Conservation (phyloP, 176 grass and related monocot genomes). For the Avena insularis region DNA sequence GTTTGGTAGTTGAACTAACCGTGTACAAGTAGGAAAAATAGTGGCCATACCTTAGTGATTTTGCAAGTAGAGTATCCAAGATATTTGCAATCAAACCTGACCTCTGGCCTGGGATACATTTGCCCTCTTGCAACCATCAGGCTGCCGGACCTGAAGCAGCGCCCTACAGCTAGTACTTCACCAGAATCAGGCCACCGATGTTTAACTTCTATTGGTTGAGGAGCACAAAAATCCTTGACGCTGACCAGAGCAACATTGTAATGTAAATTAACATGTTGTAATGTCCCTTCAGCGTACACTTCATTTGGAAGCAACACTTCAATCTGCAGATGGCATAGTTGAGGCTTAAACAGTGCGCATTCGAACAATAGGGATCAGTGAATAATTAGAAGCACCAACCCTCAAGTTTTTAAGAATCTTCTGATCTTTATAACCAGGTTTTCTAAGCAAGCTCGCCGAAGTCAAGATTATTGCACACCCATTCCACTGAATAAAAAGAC, state of each 20-base stretch:
- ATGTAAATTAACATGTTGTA: neutral
- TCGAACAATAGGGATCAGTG: neutral
- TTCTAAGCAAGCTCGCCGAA: slow-evolving; percentile 29
- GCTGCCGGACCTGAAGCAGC: neutral
- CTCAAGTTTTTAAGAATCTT: slow-evolving; percentile 19
- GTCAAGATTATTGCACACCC: neutral
- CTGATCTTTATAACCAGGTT: neutral
- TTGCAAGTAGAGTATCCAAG: neutral
- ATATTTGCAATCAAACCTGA: neutral
- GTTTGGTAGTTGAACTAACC: neutral
- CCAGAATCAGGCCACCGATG: neutral
- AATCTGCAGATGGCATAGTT: slow-evolving; percentile 16
- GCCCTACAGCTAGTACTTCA: neutral
- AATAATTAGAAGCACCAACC: slow-evolving; percentile 4
- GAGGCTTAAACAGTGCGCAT: neutral
- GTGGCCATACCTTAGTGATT: slow-evolving; percentile 4
- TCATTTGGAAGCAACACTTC: slow-evolving; percentile 23
- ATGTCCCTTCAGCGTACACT: neutral
- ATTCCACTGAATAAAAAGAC: slow-evolving; percentile 9
- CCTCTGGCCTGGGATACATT: neutral
- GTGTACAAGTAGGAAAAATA: neutral
- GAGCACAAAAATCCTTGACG: neutral
- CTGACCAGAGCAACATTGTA: slow-evolving; percentile 33
- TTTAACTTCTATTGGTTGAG: neutral
- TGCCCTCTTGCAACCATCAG: neutral